A percentile compares a stretch with the other conserved stretches of the same genome.
Conservation (phyloP, 495 filamentous ascomycete species). For the Trichocladium uniseriatum region DNA sequence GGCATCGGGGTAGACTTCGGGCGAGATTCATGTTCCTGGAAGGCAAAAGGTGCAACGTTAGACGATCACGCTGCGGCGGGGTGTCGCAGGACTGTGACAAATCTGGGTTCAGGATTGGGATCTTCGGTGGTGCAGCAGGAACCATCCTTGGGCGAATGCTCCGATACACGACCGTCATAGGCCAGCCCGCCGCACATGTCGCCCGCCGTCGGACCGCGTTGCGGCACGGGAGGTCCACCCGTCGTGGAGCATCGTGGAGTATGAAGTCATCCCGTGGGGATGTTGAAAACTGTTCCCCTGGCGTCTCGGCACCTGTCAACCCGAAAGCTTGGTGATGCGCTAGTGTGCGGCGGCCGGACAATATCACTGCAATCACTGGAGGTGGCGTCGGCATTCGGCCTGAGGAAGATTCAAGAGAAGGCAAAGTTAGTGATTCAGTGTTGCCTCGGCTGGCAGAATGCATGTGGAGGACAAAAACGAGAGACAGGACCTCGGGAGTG, state of each 20-base stretch:
- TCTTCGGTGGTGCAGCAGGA: not conserved
- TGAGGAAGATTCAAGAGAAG: not conserved
- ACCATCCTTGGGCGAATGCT: not conserved
- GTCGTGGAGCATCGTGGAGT: constrained; percentile 3
- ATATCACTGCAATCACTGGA: not conserved
- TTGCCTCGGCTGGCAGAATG: not conserved
- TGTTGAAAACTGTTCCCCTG: not conserved
- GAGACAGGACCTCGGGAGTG: too few relatives aligned
- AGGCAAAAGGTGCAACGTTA: not conserved
- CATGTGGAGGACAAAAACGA: not conserved
- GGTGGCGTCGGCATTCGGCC: not conserved
- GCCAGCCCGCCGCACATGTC: not conserved
- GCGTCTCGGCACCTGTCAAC: constrained; percentile 1
- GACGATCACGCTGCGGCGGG: not conserved
- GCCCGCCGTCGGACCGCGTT: not conserved
- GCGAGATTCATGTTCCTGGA: constrained; percentile 7
- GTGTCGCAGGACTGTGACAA: constrained; percentile 4
- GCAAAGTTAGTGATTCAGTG: not conserved
- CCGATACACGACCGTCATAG: not conserved
- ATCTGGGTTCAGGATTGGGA: constrained; percentile 4
- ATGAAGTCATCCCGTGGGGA: constrained; percentile 6
- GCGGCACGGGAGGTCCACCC: constrained; percentile 1
- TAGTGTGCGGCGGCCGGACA: not conserved
- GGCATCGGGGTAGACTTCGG: not conserved
- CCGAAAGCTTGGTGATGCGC: not conserved